Evolutionary conservation across 2,329 filamentous ascomycete species (phyloP).

Genomic region (Sporothrix luriei): DNA sequence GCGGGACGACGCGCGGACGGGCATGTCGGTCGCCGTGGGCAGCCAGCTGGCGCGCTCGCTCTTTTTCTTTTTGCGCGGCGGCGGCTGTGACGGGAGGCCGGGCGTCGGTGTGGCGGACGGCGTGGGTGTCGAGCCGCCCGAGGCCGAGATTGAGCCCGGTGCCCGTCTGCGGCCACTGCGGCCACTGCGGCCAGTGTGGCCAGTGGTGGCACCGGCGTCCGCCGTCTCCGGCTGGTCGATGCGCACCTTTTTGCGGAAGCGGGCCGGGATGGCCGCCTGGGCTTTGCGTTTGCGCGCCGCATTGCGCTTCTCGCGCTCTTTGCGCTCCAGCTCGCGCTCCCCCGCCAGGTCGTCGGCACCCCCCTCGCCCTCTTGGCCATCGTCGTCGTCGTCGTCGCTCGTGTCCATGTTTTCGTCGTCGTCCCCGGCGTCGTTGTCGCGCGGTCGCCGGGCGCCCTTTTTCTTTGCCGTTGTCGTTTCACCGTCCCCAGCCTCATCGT

Average conservation of each 20-base stretch:
- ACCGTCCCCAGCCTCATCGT: slow-evolving; percentile 69
- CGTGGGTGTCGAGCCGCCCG: slow-evolving; percentile 32
- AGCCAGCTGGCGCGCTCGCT: slow-evolving; percentile 63
- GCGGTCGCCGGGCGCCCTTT: background rate
- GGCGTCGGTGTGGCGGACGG: slow-evolving; percentile 43
- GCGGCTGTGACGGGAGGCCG: slow-evolving; percentile 39
- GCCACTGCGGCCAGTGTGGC: background rate
- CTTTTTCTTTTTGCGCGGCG: slow-evolving; percentile 62
- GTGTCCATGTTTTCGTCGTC: slow-evolving; percentile 81
- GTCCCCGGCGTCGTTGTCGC: slow-evolving; percentile 58
- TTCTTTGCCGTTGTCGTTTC: slow-evolving; percentile 51
- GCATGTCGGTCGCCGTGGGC: slow-evolving; percentile 56
- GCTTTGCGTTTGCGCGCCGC: slow-evolving; percentile 78
- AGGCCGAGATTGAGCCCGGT: slow-evolving; percentile 39
- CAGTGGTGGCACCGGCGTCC: background rate
- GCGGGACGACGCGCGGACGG: slow-evolving; percentile 61
- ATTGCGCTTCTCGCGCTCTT: slow-evolving; percentile 68
- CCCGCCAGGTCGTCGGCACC: slow-evolving; percentile 70
- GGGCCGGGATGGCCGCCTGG: slow-evolving; percentile 70
- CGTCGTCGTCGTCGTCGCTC: slow-evolving; percentile 81
- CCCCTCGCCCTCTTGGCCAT: slow-evolving; percentile 56
- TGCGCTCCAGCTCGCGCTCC: slow-evolving; percentile 80
- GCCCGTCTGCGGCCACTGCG: slow-evolving; percentile 38
- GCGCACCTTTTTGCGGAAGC: slow-evolving; percentile 74
- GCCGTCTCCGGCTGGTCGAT: slow-evolving; percentile 56